A percentile compares a stretch with the other conserved stretches of the same genome.
These are phyloP conservation scores for Albophoma yamanashiensis DNA, from an alignment of 2,329 filamentous ascomycete species.

Conservation along the genomic window DNA sequence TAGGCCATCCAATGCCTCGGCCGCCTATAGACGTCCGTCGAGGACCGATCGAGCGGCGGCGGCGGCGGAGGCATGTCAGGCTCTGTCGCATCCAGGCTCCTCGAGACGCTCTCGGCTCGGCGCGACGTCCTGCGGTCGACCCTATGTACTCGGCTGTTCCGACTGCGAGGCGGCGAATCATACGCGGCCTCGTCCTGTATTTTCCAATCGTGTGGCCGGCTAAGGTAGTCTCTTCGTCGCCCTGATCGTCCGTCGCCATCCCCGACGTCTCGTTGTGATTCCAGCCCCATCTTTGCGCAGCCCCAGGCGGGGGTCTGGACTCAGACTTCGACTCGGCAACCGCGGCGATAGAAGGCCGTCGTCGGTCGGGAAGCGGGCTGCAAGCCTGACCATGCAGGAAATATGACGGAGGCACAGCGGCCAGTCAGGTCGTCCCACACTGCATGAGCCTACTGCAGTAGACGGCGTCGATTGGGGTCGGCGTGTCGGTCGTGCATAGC, in stretches of 20 bases:
- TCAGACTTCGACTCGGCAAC: conserved; percentile 7
- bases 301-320: conserved; percentile 13
- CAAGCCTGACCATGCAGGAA: conserved; percentile 3
- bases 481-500: conserved; percentile 7
- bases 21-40: conserved; percentile 19
- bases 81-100: conserved; percentile 17
- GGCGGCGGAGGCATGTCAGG: conserved; percentile 17
- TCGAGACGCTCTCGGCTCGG: conserved; percentile 11
- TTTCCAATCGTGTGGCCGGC: conserved; percentile 7
- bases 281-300: conserved; percentile 19
- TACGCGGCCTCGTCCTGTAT: conserved; percentile 7
- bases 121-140: conserved; percentile 17
- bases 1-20: conserved; percentile 15
- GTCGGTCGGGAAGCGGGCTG: conserved; percentile 6
- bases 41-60: conserved; percentile 14
- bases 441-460: conserved; percentile 10
- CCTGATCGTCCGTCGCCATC: conserved; percentile 14
- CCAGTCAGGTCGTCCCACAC: conserved; percentile 14
- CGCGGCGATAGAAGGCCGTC: conserved; percentile 3
- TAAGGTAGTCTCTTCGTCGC: conserved; percentile 14
- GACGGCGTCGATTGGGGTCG: conserved; percentile 8
- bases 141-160: conserved; percentile 19
- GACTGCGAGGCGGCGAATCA: conserved; percentile 17
- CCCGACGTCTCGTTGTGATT: conserved; percentile 18
- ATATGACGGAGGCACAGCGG: conserved; percentile 4